These are phyloP conservation scores for Phalaenopsis hybrid DNA, from an alignment of 116 monocot genomes.

Conservation along the genomic window DNA sequence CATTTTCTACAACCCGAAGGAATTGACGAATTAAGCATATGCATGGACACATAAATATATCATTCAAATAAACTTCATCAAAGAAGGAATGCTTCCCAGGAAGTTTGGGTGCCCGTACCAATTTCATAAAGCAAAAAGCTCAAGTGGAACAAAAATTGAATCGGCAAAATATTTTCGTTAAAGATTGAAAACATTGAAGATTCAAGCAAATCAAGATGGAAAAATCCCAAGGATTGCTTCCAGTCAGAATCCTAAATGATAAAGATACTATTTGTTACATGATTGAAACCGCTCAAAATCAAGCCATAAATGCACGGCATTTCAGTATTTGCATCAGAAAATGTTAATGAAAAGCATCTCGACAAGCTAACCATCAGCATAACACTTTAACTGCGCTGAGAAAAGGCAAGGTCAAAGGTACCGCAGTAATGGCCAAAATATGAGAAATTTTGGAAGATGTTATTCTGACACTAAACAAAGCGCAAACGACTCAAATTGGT, in stretches of 20 bases:
- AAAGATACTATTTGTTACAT: background rate
- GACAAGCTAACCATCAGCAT: background rate
- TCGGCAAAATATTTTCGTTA: background rate
- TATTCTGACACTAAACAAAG: background rate
- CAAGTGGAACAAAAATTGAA: background rate
- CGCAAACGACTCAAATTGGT: background rate
- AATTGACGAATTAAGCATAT: background rate
- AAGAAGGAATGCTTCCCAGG: background rate
- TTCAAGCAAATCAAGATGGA: background rate
- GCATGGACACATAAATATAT: background rate
- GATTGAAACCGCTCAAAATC: background rate
- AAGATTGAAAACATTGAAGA: background rate
- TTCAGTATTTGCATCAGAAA: background rate
- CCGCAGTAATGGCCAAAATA: background rate
- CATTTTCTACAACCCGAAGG: background rate
- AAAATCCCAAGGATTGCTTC: background rate
- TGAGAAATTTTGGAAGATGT: background rate
- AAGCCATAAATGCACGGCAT: background rate
- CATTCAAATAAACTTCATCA: background rate
- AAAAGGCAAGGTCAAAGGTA: background rate
- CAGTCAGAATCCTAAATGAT: background rate
- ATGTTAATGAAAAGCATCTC: background rate
- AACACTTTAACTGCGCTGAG: background rate
- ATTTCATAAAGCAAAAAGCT: background rate
- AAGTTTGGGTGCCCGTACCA: background rate